Base-by-base conservation (phyloP, 164 flowering plant genomes). In the Berberis thunbergii region DNA sequence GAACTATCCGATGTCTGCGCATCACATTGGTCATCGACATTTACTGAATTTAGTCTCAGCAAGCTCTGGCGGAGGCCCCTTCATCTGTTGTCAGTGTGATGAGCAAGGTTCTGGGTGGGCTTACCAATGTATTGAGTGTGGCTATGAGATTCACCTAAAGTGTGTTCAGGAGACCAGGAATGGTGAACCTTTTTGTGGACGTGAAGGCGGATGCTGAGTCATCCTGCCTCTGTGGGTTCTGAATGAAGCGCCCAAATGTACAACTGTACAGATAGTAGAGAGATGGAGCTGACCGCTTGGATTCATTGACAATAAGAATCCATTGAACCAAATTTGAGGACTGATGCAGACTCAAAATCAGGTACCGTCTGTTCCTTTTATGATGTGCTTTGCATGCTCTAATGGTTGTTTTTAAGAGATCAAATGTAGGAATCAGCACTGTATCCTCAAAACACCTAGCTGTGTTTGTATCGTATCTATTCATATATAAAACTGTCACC, bases 71-170 rank as follows among this genome's bases (percentile, higher is more conserved):
- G 95, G 97, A 2, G 91, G 97, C 0, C 86, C 97, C 0, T 90
- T 82, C 44, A 87, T 90, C 12, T 90, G 97, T 53, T 87, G 97
- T 12, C 84, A 80, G 40, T 90, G 97, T 56, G 89, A 86, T 3
- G 97, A 90, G 69, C 92, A 86, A 65, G 97, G 97, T 7, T 78
- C 72, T 0, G 86, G 87, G 2, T 87, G 92, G 91, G 92, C 86
- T 1, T 90, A 90, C 73, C 86, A 78, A 70, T 86, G 97, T 67
- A 78, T 90, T 2, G 83, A 86, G 53, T 87, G 97, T 72, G 97
- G 97, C 43, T 90, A 83, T 59, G 95, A 87, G 81, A 86, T 90
- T 57, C 95, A 87, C 70, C 77, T 83, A 45, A 83, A 76, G 75
- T 89, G 94, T 59, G 77, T 83, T 43, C 68, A 66, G 59, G 65